Conservation (phyloP, 495 filamentous ascomycete species). For the Aspergillus olivimuriae region DNA sequence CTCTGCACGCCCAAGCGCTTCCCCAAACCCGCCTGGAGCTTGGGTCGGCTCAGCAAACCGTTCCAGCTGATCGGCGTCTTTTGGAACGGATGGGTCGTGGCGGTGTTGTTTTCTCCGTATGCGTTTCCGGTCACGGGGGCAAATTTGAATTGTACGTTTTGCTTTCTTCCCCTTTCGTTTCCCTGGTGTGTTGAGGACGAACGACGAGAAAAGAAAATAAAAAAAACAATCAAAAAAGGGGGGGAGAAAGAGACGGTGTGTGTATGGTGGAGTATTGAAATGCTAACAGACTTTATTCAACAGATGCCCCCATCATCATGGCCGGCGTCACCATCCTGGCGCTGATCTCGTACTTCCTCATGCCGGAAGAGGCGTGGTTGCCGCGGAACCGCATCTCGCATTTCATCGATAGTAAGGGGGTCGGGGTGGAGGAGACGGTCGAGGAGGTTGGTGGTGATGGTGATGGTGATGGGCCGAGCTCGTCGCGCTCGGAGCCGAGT, state of each 20-base stretch:
- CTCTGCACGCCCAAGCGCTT: constrained; percentile 42
- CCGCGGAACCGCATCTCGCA: constrained; percentile 36
- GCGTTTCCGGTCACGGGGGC: constrained; percentile 37
- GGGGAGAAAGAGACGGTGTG: no score
- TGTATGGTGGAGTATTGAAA: no score
- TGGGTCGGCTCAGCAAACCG: constrained; percentile 38
- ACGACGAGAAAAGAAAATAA: no score
- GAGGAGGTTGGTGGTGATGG: constrained; percentile 9
- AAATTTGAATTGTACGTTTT: constrained; percentile 43
- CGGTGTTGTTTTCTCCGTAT: constrained; percentile 43
- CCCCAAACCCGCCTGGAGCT: constrained; percentile 40
- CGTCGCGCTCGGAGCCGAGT: no score
- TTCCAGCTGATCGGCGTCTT: constrained; percentile 44
- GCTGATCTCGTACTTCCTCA: constrained; percentile 41
- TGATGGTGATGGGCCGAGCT: neutral
- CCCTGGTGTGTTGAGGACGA: no score
- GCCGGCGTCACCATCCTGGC: constrained; percentile 42
- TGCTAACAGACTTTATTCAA: no score
- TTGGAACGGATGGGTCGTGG: constrained; percentile 48
- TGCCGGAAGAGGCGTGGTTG: constrained; percentile 42
- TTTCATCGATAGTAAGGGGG: constrained; percentile 42
- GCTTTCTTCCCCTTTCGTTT: no score
- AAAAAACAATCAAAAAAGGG: no score
- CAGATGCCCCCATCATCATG: constrained; percentile 47
- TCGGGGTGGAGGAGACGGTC: constrained; percentile 20